Conservation (phyloP, 2,329 filamentous ascomycete genomes). For the Fusarium pseudograminearum region DNA sequence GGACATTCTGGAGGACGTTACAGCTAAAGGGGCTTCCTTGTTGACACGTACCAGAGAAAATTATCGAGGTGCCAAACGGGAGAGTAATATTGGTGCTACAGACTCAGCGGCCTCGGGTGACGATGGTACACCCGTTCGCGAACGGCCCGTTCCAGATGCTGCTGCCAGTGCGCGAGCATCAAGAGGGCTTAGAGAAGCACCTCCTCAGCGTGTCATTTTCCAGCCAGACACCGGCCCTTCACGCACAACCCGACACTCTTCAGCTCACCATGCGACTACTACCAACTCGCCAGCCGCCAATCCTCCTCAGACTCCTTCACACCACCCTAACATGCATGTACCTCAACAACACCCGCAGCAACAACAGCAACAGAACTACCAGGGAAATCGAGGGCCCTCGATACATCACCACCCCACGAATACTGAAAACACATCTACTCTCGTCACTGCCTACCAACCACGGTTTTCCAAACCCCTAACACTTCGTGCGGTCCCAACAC, state of each 20-base stretch:
- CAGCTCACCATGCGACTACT: conserved; percentile 56
- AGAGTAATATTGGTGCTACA: conserved; percentile 63
- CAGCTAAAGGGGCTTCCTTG: conserved; percentile 85
- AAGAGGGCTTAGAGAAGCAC: conserved; percentile 81
- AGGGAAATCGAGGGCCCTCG: conserved; percentile 58
- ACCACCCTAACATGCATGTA: conserved; percentile 52
- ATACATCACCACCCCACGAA: conserved; percentile 65
- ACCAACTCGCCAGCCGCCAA: conserved; percentile 47
- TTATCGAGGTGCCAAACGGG: conserved; percentile 66
- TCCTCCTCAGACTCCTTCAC: conserved; percentile 48
- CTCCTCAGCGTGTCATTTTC: conserved; percentile 85
- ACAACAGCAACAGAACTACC: conserved; percentile 44
- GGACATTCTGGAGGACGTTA: conserved; percentile 88
- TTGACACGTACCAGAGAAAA: conserved; percentile 83
- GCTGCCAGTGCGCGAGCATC: conserved; percentile 69
- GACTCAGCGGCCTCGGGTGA: conserved; percentile 71
- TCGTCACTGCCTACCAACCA: conserved; percentile 78
- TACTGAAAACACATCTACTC: conserved; percentile 67
- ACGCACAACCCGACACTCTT: conserved; percentile 71
- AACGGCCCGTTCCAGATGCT: conserved; percentile 63
- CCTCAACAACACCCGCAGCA: conserved; percentile 42
- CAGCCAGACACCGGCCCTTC: conserved; percentile 80
- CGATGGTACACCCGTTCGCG: conserved; percentile 69
- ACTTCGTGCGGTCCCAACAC: conserved; percentile 79
- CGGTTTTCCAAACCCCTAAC: conserved; percentile 71